Conservation (phyloP, 1,284 basidiomycete genomes). For the Salmacisia buchloeana region DNA sequence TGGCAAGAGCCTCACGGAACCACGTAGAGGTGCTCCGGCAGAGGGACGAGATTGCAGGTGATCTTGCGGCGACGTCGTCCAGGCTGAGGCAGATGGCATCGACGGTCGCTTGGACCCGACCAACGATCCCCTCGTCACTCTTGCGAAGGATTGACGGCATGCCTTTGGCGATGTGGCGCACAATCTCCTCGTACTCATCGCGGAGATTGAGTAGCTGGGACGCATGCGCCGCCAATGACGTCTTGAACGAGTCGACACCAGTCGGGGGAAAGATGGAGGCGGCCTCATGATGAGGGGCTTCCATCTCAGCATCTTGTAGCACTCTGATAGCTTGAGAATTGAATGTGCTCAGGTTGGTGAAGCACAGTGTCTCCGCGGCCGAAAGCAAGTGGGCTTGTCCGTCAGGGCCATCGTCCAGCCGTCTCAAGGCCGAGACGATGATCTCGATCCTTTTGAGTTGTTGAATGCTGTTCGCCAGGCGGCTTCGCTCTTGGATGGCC, state of each 20-base stretch:
- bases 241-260: too few species aligned
- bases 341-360: neutral
- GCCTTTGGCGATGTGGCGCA: neutral
- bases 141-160: neutral
- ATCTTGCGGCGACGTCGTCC: neutral
- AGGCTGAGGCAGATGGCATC: neutral
- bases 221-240: too few species aligned
- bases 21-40: neutral
- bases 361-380: neutral
- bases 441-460: neutral
- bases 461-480: slow-evolving; percentile 13
- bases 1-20: neutral
- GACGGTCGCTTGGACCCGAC: neutral
- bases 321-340: neutral
- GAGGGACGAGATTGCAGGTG: neutral
- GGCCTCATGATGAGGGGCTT: neutral
- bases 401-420: neutral
- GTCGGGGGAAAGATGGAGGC: too few species aligned
- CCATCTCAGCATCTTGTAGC: neutral
- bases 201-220: too few species aligned
- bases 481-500: slow-evolving; percentile 26
- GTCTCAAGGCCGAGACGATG: neutral
- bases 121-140: neutral
- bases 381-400: neutral
- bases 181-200: neutral